Percentiles rank a stretch among this genome's conserved stretches.
Evolutionary conservation across 352 stramenopile species (phyloP).

Genomic region (Pythium oligandrum): DNA sequence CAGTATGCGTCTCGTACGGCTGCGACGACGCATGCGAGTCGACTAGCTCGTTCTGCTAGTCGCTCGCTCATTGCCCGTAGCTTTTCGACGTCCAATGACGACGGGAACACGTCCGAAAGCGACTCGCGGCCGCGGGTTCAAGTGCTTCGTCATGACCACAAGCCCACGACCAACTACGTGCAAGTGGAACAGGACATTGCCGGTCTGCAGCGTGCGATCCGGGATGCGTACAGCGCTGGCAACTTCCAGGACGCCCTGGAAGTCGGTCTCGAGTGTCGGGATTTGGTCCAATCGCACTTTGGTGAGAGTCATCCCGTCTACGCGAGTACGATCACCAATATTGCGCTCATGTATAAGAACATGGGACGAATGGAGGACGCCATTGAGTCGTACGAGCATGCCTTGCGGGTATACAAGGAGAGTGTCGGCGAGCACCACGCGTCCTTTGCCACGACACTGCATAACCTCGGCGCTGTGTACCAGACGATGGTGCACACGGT

Average conservation of each 20-base stretch:
- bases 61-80: no score
- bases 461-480: constrained; percentile 79
- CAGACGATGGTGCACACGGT: constrained; percentile 47
- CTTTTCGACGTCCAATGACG: no score
- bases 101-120: no score
- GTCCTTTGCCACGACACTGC: constrained; percentile 79
- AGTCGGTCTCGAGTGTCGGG: constrained; percentile 58
- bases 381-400: constrained; percentile 77
- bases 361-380: constrained; percentile 67
- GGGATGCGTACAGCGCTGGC: constrained; percentile 56
- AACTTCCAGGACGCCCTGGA: constrained; percentile 67
- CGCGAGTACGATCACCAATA: constrained; percentile 82
- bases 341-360: constrained; percentile 88
- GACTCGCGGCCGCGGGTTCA: constrained; percentile 39
- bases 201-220: constrained; percentile 75
- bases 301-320: constrained; percentile 76
- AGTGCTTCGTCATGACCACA: constrained; percentile 63
- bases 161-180: constrained; percentile 49
- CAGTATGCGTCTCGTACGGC: no score
- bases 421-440: constrained; percentile 76
- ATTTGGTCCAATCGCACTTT: constrained; percentile 69
- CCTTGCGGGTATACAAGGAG: constrained; percentile 75
- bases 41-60: no score
- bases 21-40: no score
- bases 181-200: constrained; percentile 79